phyloP scores from a whole-genome alignment of 2,329 filamentous ascomycete species.

The Sordariomycetes sp. region DNA sequence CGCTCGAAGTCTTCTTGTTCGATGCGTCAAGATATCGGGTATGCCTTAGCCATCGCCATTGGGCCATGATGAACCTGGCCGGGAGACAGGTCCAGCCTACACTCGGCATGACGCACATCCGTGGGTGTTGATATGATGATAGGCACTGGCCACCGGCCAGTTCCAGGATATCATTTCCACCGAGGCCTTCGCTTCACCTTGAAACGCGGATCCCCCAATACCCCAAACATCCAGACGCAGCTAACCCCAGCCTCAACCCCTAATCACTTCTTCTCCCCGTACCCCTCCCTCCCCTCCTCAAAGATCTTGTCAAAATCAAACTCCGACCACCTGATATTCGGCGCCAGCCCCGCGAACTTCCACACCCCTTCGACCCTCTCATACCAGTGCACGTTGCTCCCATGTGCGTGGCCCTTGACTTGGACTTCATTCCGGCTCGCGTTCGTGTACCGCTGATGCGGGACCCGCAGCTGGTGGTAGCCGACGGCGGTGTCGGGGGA shows the following conservation, averaged over 20 bases:
- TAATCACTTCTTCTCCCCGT: slow-evolving; percentile 4
- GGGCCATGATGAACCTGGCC: no score
- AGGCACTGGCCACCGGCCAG: no score
- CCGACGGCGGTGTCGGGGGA: slow-evolving; percentile 45
- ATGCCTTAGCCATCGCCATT: no score
- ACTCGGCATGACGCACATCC: no score
- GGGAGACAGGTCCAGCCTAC: no score
- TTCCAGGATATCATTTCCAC: no score
- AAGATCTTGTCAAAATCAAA: slow-evolving; percentile 45
- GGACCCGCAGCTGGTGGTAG: slow-evolving; percentile 47
- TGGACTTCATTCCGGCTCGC: slow-evolving; percentile 28
- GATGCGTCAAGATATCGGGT: no score
- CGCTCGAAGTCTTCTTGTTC: no score
- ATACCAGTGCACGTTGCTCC: slow-evolving; percentile 44
- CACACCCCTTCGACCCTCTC: slow-evolving; percentile 42
- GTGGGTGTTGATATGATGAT: no score
- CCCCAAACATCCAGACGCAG: not conserved
- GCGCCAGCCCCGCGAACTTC: slow-evolving; percentile 45
- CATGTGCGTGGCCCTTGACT: slow-evolving; percentile 47
- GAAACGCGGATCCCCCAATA: not conserved
- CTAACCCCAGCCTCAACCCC: not conserved
- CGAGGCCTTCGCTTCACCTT: no score
- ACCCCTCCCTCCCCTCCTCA: slow-evolving; percentile 7
- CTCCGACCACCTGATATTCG: slow-evolving; percentile 43
- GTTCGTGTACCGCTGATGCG: slow-evolving; percentile 46